Percentiles rank a stretch among this genome's conserved stretches.
Conservation (phyloP, 225 moss, liverwort and hornwort genomes). For the Sphagnum contortum region DNA sequence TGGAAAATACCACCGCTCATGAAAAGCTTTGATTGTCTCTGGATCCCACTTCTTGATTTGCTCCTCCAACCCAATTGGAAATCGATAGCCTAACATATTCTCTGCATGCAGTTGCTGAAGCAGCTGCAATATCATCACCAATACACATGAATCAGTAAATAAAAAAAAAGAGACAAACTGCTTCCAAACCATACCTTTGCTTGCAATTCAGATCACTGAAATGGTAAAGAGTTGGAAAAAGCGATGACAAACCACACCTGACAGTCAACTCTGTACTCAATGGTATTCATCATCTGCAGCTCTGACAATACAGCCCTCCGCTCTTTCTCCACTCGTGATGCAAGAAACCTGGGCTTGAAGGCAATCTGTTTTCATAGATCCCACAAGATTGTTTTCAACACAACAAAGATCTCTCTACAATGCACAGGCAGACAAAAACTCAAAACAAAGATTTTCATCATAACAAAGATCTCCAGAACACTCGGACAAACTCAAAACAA, state of each 20-base stretch:
- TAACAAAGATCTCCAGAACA: too few species aligned
- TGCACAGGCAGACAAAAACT: neutral
- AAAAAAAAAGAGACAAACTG: neutral
- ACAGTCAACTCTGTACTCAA: slow-evolving; percentile 98
- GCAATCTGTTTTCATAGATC: slow-evolving; percentile 62
- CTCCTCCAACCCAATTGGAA: slow-evolving; percentile 96
- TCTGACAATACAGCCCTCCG: slow-evolving; percentile 96
- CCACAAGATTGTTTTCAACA: neutral
- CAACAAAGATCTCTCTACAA: too few species aligned
- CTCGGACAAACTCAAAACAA: too few species aligned
- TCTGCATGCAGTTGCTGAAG: slow-evolving; percentile 97
- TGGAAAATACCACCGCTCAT: slow-evolving; percentile 99
- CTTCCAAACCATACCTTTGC: neutral
- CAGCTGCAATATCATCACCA: slow-evolving; percentile 43
- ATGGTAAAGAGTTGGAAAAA: neutral
- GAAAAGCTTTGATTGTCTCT: slow-evolving; percentile 93
- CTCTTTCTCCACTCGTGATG: slow-evolving; percentile 97
- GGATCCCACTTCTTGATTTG: slow-evolving; percentile 98
- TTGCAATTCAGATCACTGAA: too few species aligned
- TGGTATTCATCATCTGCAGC: slow-evolving; percentile 99
- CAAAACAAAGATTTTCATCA: neutral
- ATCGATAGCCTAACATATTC: slow-evolving; percentile 96
- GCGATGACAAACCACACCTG: slow-evolving; percentile 40
- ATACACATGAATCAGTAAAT: neutral
- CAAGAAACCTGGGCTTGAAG: slow-evolving; percentile 92